Percentiles rank a stretch among this genome's conserved stretches.
phyloP scores from a whole-genome alignment of 495 filamentous ascomycete species.

The Trichoderma asperelloides region DNA sequence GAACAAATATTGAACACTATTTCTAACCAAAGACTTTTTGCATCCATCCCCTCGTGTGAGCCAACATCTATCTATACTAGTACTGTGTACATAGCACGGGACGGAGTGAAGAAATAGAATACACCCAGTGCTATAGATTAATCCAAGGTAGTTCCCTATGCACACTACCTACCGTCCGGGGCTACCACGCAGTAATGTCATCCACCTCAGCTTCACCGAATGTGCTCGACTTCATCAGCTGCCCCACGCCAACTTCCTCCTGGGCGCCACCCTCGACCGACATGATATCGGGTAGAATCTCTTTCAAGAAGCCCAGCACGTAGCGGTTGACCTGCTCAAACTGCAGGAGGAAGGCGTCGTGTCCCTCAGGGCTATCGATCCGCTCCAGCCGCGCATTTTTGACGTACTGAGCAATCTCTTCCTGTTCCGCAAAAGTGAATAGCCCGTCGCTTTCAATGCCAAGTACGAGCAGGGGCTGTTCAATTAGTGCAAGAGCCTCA shows the following conservation, averaged over 20 bases:
- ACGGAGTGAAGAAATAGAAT: too few relatives aligned
- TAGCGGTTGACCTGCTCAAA: conserved; percentile 94
- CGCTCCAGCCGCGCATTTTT: conserved; percentile 66
- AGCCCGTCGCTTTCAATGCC: conserved; percentile 93
- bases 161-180: neutral
- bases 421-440: conserved; percentile 93
- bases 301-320: conserved; percentile 73
- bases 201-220: conserved; percentile 95
- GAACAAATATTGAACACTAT: too few relatives aligned
- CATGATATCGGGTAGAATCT: conserved; percentile 84
- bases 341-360: conserved; percentile 92
- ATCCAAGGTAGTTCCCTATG: neutral
- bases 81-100: neutral
- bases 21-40: neutral
- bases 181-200: conserved; percentile 92
- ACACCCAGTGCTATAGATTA: neutral
- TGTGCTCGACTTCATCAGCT: conserved; percentile 67
- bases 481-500: conserved; percentile 67
- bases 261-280: conserved; percentile 42
- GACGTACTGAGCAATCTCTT: conserved; percentile 79
- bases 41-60: neutral
- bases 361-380: conserved; percentile 89
- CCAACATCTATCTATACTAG: neutral
- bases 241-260: conserved; percentile 36
- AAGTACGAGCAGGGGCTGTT: conserved; percentile 81